Percentiles rank a stretch among this genome's conserved stretches.
Evolutionary conservation across 371 early-diverging fungal species (phyloP).

Genomic region (Rhizopus arrhizus): DNA sequence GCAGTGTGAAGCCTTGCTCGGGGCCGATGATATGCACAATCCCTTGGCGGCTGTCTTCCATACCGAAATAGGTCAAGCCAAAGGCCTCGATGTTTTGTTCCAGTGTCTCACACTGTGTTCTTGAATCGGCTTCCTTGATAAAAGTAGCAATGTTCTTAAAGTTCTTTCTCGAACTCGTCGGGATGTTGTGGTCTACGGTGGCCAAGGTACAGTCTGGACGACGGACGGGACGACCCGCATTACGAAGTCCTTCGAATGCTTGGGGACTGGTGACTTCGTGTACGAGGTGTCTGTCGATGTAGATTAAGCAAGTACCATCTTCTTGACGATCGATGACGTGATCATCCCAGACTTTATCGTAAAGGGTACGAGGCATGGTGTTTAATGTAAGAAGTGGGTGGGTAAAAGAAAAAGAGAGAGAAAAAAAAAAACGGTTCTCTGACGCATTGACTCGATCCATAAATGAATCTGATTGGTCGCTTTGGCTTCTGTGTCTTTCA

Average conservation of each 20-base stretch:
- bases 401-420: constrained; percentile 1
- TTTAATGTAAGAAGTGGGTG: not conserved
- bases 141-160: constrained; percentile 63
- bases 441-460: not conserved
- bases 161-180: constrained; percentile 55
- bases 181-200: constrained; percentile 78
- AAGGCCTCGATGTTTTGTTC: constrained; percentile 68
- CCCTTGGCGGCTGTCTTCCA: constrained; percentile 69
- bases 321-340: constrained; percentile 51
- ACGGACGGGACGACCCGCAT: constrained; percentile 60
- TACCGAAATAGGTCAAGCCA: constrained; percentile 68
- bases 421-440: constrained; percentile 1
- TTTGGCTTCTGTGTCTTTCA: no score
- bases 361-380: constrained; percentile 53
- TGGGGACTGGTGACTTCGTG: constrained; percentile 72
- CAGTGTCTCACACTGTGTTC: constrained; percentile 65
- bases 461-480: not conserved
- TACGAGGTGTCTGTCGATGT: constrained; percentile 72
- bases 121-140: constrained; percentile 65
- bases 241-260: constrained; percentile 70
- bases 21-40: constrained; percentile 79
- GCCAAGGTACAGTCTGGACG: constrained; percentile 68
- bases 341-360: constrained; percentile 55
- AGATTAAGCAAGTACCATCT: constrained; percentile 67
- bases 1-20: constrained; percentile 75